Evolutionary conservation across 1,284 basidiomycete genomes (phyloP), one percentile per base, ranked within the genome.

Genomic region (Boletus hoseneyae): DNA sequence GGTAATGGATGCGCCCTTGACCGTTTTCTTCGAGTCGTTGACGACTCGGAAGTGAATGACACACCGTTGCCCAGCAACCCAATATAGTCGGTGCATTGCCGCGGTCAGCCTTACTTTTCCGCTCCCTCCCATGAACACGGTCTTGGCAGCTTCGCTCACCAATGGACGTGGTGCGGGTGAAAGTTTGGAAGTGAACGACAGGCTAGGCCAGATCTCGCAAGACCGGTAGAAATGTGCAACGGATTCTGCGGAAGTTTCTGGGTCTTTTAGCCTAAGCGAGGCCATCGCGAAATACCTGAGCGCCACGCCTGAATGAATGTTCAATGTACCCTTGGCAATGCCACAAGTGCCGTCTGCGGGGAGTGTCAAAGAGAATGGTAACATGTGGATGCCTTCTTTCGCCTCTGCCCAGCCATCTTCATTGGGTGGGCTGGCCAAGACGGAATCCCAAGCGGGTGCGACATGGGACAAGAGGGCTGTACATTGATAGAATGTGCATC

Each of bases 141-240:
- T 73, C 60, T 80, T 83, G 19, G 80, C 76, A 1, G 75, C 75
- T 16, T 76, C 78, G 15, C 80, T 82, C 55, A 82, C 75, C 37
- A 93, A 70, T 3, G 87, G 85, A 38, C 78, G 72, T 7, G 77
- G 68, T 3, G 84, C 76, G 3, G 85, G 78, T 1, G 83, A 77
- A 7, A 97, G 78, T 12, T 85, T 76, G 4, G 73, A 59, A 6
- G 79, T 71, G 0, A 88, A 83, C 54, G 91, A 80, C 23, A 94
- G 71, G 46, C 84, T 84, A 1, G 94, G 93, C 78, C 87, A 93
- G 27, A 97, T 73, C 47, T 87, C 82, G 61, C 93, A 85, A 34
- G 86, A 76, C 3, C 94, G 85, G 69, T 96, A 97, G 65, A 97
- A 96, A 68, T 97, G 94, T 0, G 93, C 89, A 42, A 97, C 88